Evolutionary conservation across 805 yeast species (phyloP).

Genomic region (Wickerhamiella galacta): DNA sequence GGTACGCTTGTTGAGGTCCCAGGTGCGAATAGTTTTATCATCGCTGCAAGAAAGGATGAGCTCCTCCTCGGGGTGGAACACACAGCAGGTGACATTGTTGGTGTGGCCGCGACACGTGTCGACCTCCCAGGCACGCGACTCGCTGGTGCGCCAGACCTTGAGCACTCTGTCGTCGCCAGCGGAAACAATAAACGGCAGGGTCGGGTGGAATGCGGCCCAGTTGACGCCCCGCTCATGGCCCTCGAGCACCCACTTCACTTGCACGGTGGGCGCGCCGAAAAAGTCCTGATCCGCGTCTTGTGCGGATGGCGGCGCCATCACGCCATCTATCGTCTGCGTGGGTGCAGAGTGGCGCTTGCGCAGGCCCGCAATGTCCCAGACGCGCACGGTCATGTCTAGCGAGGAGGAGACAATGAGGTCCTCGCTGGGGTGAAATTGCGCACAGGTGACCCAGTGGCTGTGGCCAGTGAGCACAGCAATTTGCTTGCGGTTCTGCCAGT

Average conservation of each 20-base stretch:
- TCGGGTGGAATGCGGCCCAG: constrained; percentile 97
- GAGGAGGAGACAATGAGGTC: constrained; percentile 92
- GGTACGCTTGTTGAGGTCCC: constrained; percentile 90
- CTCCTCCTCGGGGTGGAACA: constrained; percentile 89
- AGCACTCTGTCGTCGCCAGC: constrained; percentile 94
- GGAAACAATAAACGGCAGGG: constrained; percentile 82
- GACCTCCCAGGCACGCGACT: constrained; percentile 97
- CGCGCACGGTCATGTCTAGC: constrained; percentile 94
- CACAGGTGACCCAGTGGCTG: constrained; percentile 95
- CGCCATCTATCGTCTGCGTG: constrained; percentile 7
- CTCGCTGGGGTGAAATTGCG: constrained; percentile 91
- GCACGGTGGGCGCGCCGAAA: constrained; percentile 78
- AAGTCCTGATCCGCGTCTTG: constrained; percentile 33
- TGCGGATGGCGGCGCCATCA: constrained; percentile 4
- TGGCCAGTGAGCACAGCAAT: constrained; percentile 96
- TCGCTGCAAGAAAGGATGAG: constrained; percentile 85
- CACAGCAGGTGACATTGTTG: constrained; percentile 72
- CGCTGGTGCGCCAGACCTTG: constrained; percentile 94
- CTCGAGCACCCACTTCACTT: constrained; percentile 87
- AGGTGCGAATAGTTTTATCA: constrained; percentile 87
- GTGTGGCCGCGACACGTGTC: constrained; percentile 98
- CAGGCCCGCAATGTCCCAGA: constrained; percentile 94
- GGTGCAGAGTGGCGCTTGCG: constrained; percentile 89
- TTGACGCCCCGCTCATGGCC: constrained; percentile 98
- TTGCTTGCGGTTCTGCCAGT: constrained; percentile 97